These are phyloP conservation scores for Prunus padus DNA, from an alignment of 306 rosid genomes.

Conservation along the genomic window DNA sequence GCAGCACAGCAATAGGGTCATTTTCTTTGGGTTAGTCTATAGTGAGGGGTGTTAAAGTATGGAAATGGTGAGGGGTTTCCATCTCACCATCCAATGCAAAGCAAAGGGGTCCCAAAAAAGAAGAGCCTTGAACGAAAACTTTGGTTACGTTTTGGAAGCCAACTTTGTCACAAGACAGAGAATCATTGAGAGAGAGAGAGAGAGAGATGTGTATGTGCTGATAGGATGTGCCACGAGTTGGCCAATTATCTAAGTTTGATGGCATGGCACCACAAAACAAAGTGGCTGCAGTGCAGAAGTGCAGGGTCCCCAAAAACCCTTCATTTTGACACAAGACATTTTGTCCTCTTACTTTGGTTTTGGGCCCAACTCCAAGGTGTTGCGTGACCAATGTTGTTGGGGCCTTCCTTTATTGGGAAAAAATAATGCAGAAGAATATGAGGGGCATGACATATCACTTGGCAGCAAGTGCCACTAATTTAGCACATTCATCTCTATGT, in stretches of 20 bases:
- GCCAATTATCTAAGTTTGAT: slow-evolving; percentile 3
- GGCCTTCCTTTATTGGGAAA: slow-evolving; percentile 21
- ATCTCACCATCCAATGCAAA: too few species aligned
- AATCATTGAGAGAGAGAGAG: neutral
- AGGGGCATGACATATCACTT: slow-evolving; percentile 6
- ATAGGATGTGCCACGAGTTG: slow-evolving; percentile 39
- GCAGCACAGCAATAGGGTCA: slow-evolving; percentile 10
- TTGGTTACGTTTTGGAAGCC: slow-evolving; percentile 10
- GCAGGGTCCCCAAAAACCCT: slow-evolving; percentile 13
- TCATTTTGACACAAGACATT: slow-evolving; percentile 33
- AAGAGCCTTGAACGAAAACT: neutral
- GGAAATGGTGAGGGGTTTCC: too few species aligned
- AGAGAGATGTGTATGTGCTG: too few species aligned
- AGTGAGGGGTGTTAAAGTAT: too few species aligned
- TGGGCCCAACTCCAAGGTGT: slow-evolving; percentile 43
- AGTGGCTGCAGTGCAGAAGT: too few species aligned
- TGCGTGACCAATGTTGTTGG: slow-evolving; percentile 33
- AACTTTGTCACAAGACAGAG: slow-evolving; percentile 25
- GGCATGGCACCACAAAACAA: neutral
- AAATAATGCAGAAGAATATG: slow-evolving; percentile 14
- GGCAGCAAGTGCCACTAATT: slow-evolving; percentile 11
- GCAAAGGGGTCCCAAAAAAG: slow-evolving; percentile 13
- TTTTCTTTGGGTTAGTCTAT: too few species aligned
- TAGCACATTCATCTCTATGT: slow-evolving; percentile 13
- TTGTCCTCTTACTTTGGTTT: slow-evolving; percentile 32